phyloP scores from a whole-genome alignment of 176 grass and related monocot genomes.

The Rhynchospora breviuscula region DNA sequence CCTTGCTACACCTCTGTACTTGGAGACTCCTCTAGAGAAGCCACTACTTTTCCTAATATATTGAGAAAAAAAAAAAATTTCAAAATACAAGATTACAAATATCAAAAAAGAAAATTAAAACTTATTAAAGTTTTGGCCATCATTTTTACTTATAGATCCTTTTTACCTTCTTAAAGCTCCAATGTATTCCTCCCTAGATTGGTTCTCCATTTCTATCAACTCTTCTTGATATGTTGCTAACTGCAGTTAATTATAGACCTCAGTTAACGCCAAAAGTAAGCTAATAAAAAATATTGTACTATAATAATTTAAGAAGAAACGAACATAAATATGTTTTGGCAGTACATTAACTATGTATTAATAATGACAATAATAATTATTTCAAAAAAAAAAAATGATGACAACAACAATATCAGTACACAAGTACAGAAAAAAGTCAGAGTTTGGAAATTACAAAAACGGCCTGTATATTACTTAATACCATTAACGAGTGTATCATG shows the following conservation, averaged over 20 bases:
- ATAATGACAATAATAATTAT: not conserved
- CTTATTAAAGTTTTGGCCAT: not conserved
- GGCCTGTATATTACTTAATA: too few species aligned
- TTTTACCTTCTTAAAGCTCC: constrained; percentile 39
- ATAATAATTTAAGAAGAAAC: not conserved
- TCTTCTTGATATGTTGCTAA: constrained; percentile 47
- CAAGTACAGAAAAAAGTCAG: not conserved
- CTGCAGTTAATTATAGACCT: constrained; percentile 27
- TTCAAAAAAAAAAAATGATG: not conserved
- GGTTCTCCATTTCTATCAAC: constrained; percentile 52
- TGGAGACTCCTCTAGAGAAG: constrained; percentile 75
- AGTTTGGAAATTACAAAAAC: too few species aligned
- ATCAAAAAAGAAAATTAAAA: not conserved
- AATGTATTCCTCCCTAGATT: constrained; percentile 53
- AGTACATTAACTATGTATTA: not conserved
- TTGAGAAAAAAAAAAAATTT: not conserved
- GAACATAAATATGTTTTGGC: not conserved
- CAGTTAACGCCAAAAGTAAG: not conserved
- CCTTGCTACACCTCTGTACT: constrained; percentile 78
- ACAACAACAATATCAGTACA: not conserved
- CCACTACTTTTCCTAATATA: constrained; percentile 43
- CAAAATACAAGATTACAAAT: not conserved
- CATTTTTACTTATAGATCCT: not conserved
- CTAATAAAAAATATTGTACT: not conserved
- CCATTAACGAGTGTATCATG: too few species aligned